Evolutionary conservation across 805 yeast genomes (phyloP), one percentile per base, ranked within the genome.

Genomic region (Diddensiella transvaalensis): DNA sequence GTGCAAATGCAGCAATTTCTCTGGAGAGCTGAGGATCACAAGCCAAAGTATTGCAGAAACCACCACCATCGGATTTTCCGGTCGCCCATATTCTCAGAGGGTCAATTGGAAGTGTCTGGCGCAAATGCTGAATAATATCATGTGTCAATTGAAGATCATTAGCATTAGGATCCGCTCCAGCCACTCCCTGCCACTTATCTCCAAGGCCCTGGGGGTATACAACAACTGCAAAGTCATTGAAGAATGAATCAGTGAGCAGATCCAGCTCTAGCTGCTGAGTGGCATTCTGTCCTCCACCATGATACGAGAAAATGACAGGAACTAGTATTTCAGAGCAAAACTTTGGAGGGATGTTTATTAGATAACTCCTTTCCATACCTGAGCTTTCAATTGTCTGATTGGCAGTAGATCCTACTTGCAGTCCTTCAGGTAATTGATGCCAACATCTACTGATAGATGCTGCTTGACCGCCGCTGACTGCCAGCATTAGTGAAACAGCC

Each of bases 1-100:
- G 42, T n/a, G 42, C 42, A 22, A 38, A 38, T 4, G 42, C 42
- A 18, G 42, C 42, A 17, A 38, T n/a, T 18, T 22, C 22, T 17
- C 22, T 4, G 4, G 42, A 38, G 8, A 38, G 42, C 18, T 15
- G 10, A 38, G 23, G 6, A 22, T 38, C 32, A 26, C 32, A 26
- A 13, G 32, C 32, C 32, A 26, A 13, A 26, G 8, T 8, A 18
- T 30, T 30, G 10, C 42, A 36, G 23, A 22, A 30, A 10, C 33
- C 33, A 13, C 41, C 44, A 5, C 44, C 44, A n/a, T 41, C 44
- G 4, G 44, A 41, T 17, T 41, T 41, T n/a, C 44, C 44, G n/a
- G 44, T 18, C 10, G 44, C 44, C 44, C 44, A 41, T 5, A 41
- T 26, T 6, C 44, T 5, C 17, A 24, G 13, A 6, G 11, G 15